Conservation (phyloP, 2,329 filamentous ascomycete genomes). For the Ascochyta pisi region DNA sequence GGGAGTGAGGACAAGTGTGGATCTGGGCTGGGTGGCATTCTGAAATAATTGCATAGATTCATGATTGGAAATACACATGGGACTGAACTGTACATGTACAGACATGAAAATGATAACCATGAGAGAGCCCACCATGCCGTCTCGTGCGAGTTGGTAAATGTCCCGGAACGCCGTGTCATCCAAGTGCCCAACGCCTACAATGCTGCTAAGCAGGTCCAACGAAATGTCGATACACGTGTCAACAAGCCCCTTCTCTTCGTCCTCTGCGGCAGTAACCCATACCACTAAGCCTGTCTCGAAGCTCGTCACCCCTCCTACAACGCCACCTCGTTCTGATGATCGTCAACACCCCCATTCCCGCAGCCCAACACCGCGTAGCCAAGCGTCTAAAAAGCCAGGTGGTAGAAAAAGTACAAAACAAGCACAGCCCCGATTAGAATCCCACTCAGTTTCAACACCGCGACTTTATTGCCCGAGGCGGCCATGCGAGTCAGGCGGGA, state of each 20-base stretch:
- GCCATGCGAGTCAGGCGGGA: slow-evolving; percentile 88
- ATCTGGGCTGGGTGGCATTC: neutral
- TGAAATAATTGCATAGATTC: slow-evolving; percentile 18
- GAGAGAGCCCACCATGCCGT: neutral
- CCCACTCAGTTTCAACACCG: slow-evolving; percentile 85
- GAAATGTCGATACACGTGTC: too few species aligned
- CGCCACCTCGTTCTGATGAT: too few species aligned
- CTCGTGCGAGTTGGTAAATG: too few species aligned
- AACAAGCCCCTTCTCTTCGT: too few species aligned
- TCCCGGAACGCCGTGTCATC: too few species aligned
- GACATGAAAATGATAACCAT: neutral
- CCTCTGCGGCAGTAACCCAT: too few species aligned
- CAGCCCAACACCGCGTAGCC: too few species aligned
- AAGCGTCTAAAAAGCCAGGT: slow-evolving; percentile 7
- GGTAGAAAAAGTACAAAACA: slow-evolving; percentile 55
- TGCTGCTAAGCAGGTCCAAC: too few species aligned
- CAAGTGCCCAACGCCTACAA: too few species aligned
- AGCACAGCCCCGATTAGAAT: slow-evolving; percentile 78
- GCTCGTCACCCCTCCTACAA: too few species aligned
- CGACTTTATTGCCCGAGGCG: slow-evolving; percentile 85
- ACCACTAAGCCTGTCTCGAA: too few species aligned
- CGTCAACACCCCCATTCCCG: too few species aligned
- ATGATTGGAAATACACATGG: neutral
- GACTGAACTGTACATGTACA: slow-evolving; percentile 1
- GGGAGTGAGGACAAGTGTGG: slow-evolving; percentile 65